Evolutionary conservation across 139 green algal species (phyloP), one percentile per base, ranked within the genome.

Genomic region (Edaphochlamys debaryana): DNA sequence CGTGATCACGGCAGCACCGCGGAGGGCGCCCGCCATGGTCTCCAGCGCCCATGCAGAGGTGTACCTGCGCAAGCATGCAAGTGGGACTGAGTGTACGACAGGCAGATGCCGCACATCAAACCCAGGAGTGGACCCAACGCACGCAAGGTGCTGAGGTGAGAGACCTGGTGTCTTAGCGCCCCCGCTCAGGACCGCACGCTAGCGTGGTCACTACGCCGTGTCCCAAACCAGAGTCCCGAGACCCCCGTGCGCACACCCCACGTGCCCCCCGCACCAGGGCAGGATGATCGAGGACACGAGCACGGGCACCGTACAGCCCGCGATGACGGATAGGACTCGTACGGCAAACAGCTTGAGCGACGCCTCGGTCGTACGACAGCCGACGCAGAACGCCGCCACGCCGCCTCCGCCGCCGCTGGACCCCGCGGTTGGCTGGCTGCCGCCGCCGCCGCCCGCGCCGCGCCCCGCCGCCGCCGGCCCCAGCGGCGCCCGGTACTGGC

Each of bases 31-130:
- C 30, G 75, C 75, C 75, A 82, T 62, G 5, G 2, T 48, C 58
- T 82, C 75, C n/a, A 82, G 41, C 38, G 75, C 75, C 75, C 60
- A 72, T 19, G 71, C 75, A 5, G 60, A 66, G 7, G 75, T 72
- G 41, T 32, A 82, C 75, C 75, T 82, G 60, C 20, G 9, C 25
- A 9, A 1, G 19, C 34, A 29, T 32, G 15, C 7, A 11, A 11
- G 11, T 22, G 1, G 25, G 9, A 23, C 13, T 8, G 67, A 6
- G 38, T 15, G 27, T 30, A 48, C 17, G 34, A 48, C 25, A 8
- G 8, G 17, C 66, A n/a, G 36, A 15, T 71, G 32, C 36, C 66
- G 8, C 5, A 5, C n/a, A 69, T 17, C 37, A 79, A 20, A 36
- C 56, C 72, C 36, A 40, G 72, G 34, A 56, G 23, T n/a, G 72